Percentiles rank a stretch among this genome's conserved stretches.
phyloP scores from a whole-genome alignment of 257 asterid genomes.

The Solanum piurae region DNA sequence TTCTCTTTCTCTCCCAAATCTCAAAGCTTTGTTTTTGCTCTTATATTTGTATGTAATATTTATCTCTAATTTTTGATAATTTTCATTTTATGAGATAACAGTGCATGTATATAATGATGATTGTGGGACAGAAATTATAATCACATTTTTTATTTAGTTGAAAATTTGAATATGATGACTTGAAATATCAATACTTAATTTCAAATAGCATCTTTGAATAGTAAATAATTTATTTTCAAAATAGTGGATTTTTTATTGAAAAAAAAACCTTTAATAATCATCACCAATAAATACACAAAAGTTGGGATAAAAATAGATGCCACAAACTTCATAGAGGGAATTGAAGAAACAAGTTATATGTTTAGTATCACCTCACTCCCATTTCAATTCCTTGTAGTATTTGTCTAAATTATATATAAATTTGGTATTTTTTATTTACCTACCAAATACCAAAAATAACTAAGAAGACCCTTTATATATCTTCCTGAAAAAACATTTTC shows the following conservation, averaged over 20 bases:
- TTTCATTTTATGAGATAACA: no score
- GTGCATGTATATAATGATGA: neutral
- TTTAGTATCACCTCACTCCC: neutral
- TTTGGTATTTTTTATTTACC: neutral
- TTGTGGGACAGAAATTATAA: no score
- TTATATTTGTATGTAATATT: neutral
- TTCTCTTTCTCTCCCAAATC: neutral
- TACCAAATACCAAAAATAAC: neutral
- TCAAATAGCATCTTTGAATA: neutral
- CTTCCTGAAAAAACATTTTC: neutral
- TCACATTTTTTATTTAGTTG: neutral
- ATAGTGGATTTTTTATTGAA: neutral
- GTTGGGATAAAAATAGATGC: neutral
- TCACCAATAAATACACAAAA: neutral
- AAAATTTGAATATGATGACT: no score
- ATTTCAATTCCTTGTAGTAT: no score
- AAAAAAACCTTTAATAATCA: neutral
- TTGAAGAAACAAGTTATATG: neutral
- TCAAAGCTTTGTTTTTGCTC: neutral
- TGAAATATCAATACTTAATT: neutral
- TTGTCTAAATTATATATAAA: neutral
- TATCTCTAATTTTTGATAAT: no score
- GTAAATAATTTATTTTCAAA: neutral
- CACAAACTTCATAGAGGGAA: neutral
- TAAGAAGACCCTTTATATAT: neutral